Conservation (phyloP, 2,329 filamentous ascomycete species). For the Aureobasidium pullulans region DNA sequence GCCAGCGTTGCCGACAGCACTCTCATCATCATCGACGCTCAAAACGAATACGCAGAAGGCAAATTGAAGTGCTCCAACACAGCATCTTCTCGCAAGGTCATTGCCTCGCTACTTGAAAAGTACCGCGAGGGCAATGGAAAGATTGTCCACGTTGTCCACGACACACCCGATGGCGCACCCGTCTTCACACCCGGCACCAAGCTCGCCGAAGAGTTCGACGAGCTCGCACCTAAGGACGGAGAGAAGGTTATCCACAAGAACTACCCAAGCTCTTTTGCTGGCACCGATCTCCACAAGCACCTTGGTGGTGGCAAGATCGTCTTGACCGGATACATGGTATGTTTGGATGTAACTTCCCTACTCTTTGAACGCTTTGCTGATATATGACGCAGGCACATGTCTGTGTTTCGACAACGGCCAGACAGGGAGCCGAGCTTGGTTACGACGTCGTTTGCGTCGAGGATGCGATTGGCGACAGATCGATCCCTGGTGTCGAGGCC, state of each 20-base stretch:
- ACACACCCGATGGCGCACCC: slow-evolving; percentile 52
- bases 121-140: slow-evolving; percentile 51
- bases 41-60: slow-evolving; percentile 60
- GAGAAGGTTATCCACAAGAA: slow-evolving; percentile 55
- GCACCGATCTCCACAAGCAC: slow-evolving; percentile 51
- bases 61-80: slow-evolving; percentile 51
- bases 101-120: slow-evolving; percentile 49
- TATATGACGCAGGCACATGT: slow-evolving; percentile 49
- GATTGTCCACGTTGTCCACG: slow-evolving; percentile 56
- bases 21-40: slow-evolving; percentile 59
- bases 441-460: slow-evolving; percentile 56
- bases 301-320: slow-evolving; percentile 56
- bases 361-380: background rate
- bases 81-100: slow-evolving; percentile 46
- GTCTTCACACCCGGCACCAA: slow-evolving; percentile 58
- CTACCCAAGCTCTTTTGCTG: slow-evolving; percentile 52
- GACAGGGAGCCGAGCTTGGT: slow-evolving; percentile 52
- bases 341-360: background rate
- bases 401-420: slow-evolving; percentile 55
- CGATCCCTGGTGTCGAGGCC: slow-evolving; percentile 56
- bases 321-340: slow-evolving; percentile 50
- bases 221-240: slow-evolving; percentile 45
- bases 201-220: slow-evolving; percentile 54
- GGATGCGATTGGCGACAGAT: slow-evolving; percentile 58
- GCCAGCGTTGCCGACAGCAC: slow-evolving; percentile 52